A percentile compares a stretch with the other conserved stretches of the same genome.
Evolutionary conservation across 805 yeast genomes (phyloP).

Genomic region (Nakazawaea siamensis): DNA sequence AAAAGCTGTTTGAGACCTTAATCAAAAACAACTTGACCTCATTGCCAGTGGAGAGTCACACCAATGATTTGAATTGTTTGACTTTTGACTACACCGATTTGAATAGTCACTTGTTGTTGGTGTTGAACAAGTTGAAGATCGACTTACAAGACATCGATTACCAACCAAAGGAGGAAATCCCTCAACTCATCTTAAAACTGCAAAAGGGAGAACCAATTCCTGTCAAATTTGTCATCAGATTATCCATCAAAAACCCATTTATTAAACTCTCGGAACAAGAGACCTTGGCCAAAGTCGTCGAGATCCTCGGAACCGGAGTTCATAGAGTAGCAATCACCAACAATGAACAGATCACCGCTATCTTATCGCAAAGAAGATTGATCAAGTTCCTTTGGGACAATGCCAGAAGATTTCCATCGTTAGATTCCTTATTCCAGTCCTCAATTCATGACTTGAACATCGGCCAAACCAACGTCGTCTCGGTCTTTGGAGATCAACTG

Average conservation of each 20-base stretch:
- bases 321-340: constrained; percentile 79
- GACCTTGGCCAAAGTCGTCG: constrained; percentile 66
- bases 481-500: constrained; percentile 80
- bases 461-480: constrained; percentile 64
- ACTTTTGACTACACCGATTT: constrained; percentile 91
- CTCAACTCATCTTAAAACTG: constrained; percentile 46
- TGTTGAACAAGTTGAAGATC: constrained; percentile 58
- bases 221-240: constrained; percentile 75
- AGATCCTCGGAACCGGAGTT: constrained; percentile 88
- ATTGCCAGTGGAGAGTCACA: constrained; percentile 62
- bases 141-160: constrained; percentile 27
- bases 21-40: constrained; percentile 70
- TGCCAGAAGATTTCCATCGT: constrained; percentile 74
- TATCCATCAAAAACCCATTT: constrained; percentile 86
- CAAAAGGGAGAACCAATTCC: constrained; percentile 87
- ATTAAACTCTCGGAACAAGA: constrained; percentile 66
- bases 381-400: constrained; percentile 87
- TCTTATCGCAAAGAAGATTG: constrained; percentile 84
- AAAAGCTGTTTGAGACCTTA: constrained; percentile 79
- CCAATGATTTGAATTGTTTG: constrained; percentile 57
- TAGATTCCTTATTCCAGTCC: constrained; percentile 66
- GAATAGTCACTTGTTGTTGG: constrained; percentile 76
- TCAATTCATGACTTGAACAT: constrained; percentile 67
- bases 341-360: constrained; percentile 60
- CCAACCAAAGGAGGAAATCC: constrained; percentile 30